Evolutionary conservation across 176 grass and related monocot species (phyloP).

Genomic region (Carex parvula): DNA sequence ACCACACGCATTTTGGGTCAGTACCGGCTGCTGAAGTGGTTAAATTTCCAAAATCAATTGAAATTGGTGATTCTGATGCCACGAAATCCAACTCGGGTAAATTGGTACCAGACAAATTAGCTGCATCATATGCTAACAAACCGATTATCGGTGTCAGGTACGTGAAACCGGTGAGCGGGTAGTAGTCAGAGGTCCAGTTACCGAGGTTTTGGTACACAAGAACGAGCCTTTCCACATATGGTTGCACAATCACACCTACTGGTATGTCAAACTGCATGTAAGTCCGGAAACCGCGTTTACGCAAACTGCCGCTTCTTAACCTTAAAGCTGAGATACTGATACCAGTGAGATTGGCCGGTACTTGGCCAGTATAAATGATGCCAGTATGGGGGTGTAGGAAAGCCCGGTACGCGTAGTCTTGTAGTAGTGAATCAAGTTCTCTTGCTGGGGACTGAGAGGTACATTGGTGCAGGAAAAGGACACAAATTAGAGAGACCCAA

Average conservation of each 20-base stretch:
- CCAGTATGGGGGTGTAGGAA: slow-evolving; percentile 61
- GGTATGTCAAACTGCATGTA: slow-evolving; percentile 66
- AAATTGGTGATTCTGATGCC: slow-evolving; percentile 36
- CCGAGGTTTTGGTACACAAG: slow-evolving; percentile 80
- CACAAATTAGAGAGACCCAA: slow-evolving; percentile 19
- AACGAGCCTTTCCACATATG: slow-evolving; percentile 61
- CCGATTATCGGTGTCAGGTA: slow-evolving; percentile 79
- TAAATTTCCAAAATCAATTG: slow-evolving; percentile 43
- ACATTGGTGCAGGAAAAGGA: slow-evolving; percentile 24
- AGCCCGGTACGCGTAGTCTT: slow-evolving; percentile 61
- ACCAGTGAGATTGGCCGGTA: slow-evolving; percentile 59
- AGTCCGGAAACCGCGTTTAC: slow-evolving; percentile 30
- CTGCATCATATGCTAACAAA: slow-evolving; percentile 67
- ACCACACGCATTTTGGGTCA: slow-evolving; percentile 57
- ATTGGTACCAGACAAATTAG: slow-evolving; percentile 47
- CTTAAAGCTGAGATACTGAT: slow-evolving; percentile 51
- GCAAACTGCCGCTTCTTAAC: slow-evolving; percentile 78
- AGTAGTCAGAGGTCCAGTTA: slow-evolving; percentile 42
- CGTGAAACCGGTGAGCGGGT: slow-evolving; percentile 64
- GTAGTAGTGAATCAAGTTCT: slow-evolving; percentile 61
- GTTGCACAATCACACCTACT: slow-evolving; percentile 57
- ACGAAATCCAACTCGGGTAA: slow-evolving; percentile 49
- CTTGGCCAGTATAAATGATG: slow-evolving; percentile 46
- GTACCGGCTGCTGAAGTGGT: slow-evolving; percentile 13
- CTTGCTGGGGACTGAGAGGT: slow-evolving; percentile 35